Percentiles rank a stretch among this genome's conserved stretches.
These are phyloP conservation scores for Sporothrix sp. DNA, from an alignment of 2,329 filamentous ascomycete species.

Conservation along the genomic window DNA sequence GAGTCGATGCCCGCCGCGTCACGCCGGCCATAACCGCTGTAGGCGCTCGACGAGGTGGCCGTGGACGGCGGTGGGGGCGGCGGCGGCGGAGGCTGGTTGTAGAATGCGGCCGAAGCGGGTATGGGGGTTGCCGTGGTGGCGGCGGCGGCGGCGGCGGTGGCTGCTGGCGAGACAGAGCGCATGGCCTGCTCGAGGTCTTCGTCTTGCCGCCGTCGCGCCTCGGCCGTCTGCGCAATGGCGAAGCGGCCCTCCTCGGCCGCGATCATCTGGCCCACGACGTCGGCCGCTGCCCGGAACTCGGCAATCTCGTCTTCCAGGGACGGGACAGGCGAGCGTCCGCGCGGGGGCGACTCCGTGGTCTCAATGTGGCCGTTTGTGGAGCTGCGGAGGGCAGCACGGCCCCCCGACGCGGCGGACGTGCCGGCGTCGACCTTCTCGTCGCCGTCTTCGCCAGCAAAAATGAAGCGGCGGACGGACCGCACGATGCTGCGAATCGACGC, in stretches of 20 bases:
- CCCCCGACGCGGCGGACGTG: background rate
- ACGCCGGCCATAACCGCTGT: constrained; percentile 8
- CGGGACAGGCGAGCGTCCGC: constrained; percentile 16
- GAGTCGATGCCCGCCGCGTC: constrained; percentile 8
- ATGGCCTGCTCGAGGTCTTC: constrained; percentile 4
- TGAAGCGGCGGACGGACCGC: constrained; percentile 15
- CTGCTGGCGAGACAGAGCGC: background rate
- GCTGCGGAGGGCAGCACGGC: background rate
- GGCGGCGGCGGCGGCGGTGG: background rate
- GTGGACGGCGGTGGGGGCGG: constrained; percentile 9
- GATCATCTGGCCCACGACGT: constrained; percentile 37
- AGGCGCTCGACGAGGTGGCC: constrained; percentile 6
- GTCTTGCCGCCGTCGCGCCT: constrained; percentile 17
- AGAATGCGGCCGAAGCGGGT: background rate
- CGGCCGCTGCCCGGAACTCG: constrained; percentile 36
- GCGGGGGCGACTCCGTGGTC: constrained; percentile 10
- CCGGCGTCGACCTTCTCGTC: constrained; percentile 26
- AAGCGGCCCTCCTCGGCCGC: constrained; percentile 32
- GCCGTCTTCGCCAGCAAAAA: constrained; percentile 19
- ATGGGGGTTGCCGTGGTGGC: no score
- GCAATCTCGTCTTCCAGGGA: constrained; percentile 42
- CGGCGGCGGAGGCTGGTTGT: constrained; percentile 1
- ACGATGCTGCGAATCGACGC: constrained; percentile 25
- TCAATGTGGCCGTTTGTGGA: constrained; percentile 6
- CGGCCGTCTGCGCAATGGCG: constrained; percentile 13